Percentiles rank a stretch among this genome's conserved stretches.
Evolutionary conservation across 2,329 filamentous ascomycete genomes (phyloP).

Genomic region (Myriosclerotinia scirpicola): DNA sequence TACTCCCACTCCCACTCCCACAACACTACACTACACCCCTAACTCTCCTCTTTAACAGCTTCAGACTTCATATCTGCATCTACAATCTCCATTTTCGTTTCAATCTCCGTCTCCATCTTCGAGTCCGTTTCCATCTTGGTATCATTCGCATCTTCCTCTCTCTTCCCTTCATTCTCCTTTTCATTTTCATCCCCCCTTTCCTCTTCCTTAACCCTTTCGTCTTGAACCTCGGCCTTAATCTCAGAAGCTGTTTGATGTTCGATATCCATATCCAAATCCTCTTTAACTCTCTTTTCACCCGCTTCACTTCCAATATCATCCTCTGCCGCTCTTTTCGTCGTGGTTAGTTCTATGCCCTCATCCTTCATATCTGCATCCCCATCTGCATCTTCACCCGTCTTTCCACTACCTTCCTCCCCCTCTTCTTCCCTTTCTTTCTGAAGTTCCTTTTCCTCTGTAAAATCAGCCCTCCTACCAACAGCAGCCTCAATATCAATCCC

Average conservation of each 20-base stretch:
- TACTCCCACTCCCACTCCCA: background rate
- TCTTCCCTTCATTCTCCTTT: background rate
- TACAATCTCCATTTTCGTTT: constrained; percentile 16
- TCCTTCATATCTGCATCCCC: constrained; percentile 26
- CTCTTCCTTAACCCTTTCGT: background rate
- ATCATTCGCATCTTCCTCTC: background rate
- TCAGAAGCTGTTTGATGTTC: background rate
- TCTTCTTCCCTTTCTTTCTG: constrained; percentile 56
- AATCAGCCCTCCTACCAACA: constrained; percentile 50
- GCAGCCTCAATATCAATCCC: constrained; percentile 62
- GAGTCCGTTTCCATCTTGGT: background rate
- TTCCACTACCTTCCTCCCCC: constrained; percentile 46
- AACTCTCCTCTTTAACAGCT: constrained; percentile 25
- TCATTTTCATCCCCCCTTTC: background rate
- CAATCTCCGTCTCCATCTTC: background rate
- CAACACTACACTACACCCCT: background rate
- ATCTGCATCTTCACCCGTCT: constrained; percentile 38
- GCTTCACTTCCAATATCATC: constrained; percentile 44
- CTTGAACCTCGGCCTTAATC: background rate
- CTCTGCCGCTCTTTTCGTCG: constrained; percentile 58
- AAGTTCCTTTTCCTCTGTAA: constrained; percentile 44
- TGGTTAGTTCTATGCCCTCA: constrained; percentile 35
- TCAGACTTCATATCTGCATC: constrained; percentile 31
- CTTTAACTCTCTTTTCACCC: constrained; percentile 23
- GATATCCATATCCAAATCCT: constrained; percentile 9